Percentiles rank a stretch among this genome's conserved stretches.
phyloP scores from a whole-genome alignment of 2,329 filamentous ascomycete species.

The Ophiocordyceps polyrhachis-furcata region DNA sequence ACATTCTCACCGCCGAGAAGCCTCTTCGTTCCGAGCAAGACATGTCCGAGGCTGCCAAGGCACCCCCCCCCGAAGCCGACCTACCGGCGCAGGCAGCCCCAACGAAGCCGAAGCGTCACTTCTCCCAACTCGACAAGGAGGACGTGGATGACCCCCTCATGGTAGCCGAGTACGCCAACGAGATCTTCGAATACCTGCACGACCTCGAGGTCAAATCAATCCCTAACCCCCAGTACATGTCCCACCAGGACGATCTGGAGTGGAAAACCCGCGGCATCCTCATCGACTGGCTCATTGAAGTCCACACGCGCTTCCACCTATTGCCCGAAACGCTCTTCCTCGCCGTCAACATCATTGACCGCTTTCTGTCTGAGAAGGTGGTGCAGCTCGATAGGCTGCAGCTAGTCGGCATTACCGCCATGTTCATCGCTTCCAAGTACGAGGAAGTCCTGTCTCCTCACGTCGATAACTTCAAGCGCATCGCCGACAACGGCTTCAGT shows the following conservation, averaged over 20 bases:
- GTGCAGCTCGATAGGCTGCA: constrained; percentile 93
- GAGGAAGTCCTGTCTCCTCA: constrained; percentile 95
- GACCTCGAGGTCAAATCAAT: constrained; percentile 63
- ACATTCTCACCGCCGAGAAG: constrained; percentile 34
- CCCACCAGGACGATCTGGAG: constrained; percentile 81
- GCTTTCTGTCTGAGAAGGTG: constrained; percentile 87
- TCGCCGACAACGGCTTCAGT: constrained; percentile 90
- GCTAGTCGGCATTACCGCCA: constrained; percentile 90
- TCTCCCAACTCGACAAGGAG: constrained; percentile 61
- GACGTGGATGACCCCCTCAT: constrained; percentile 89
- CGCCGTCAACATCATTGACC: constrained; percentile 94
- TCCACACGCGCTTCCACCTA: constrained; percentile 90
- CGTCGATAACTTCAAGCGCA: constrained; percentile 90
- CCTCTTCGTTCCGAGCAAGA: constrained; percentile 9
- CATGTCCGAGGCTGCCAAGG: constrained; percentile 9
- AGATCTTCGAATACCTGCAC: constrained; percentile 92
- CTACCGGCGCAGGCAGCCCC: not conserved
- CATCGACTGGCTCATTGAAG: constrained; percentile 95
- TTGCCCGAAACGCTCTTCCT: constrained; percentile 93
- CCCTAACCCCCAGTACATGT: constrained; percentile 89
- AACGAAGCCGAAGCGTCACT: constrained; percentile 11
- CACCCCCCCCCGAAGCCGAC: constrained; percentile 8
- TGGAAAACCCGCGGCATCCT: constrained; percentile 98
- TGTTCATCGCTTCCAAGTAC: constrained; percentile 99
- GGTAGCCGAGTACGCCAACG: constrained; percentile 91